Percentiles rank a stretch among this genome's conserved stretches.
Evolutionary conservation across 768 basidiomycete genomes (phyloP).

Genomic region (Candolleomyces aberdarensis): DNA sequence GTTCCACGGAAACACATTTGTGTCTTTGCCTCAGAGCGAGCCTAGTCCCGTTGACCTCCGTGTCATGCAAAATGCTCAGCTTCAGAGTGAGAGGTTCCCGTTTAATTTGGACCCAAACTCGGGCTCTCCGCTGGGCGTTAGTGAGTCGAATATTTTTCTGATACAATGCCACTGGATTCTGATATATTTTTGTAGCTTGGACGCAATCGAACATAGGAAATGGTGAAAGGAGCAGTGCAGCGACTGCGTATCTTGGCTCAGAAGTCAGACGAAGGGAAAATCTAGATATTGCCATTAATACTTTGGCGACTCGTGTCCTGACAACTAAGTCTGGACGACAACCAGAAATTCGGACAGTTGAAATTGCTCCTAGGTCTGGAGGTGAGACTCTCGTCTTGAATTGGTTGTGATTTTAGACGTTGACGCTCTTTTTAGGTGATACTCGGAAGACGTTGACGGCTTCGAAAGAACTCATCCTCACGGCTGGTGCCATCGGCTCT

Average conservation of each 20-base stretch:
- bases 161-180: neutral
- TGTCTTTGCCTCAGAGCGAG: constrained; percentile 32
- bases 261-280: neutral
- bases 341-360: neutral
- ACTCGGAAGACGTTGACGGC: neutral
- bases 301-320: neutral
- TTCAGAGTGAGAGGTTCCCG: constrained; percentile 31
- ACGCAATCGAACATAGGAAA: constrained; percentile 16
- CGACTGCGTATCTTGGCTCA: neutral
- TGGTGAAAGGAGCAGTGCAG: constrained; percentile 21
- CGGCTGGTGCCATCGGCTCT: neutral
- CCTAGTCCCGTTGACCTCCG: constrained; percentile 23
- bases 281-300: neutral
- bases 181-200: constrained; percentile 11
- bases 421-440: neutral
- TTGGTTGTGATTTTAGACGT: too few species aligned
- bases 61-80: constrained; percentile 26
- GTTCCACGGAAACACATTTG: constrained; percentile 25
- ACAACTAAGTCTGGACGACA: neutral
- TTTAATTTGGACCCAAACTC: constrained; percentile 42
- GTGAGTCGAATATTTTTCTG: constrained; percentile 19
- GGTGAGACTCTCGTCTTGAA: neutral
- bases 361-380: neutral
- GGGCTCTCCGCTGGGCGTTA: constrained; percentile 38
- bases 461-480: constrained; percentile 4